Percentiles rank a stretch among this genome's conserved stretches.
Conservation (phyloP, 768 basidiomycete genomes). For the Calocybe cyanea region DNA sequence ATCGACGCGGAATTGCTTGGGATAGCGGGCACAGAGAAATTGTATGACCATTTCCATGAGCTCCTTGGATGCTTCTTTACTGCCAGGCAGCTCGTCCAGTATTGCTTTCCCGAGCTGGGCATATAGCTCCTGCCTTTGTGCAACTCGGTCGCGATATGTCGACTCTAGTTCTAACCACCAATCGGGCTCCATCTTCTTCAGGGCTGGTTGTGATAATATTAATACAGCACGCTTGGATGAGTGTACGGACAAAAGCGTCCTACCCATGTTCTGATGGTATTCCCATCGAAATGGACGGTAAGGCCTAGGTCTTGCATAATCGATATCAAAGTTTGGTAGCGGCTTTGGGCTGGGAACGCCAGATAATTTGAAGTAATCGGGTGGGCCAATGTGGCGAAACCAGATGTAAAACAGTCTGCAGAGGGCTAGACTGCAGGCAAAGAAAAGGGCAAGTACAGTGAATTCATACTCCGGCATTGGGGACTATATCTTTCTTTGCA, state of each 20-base stretch:
- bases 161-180: conserved; percentile 58
- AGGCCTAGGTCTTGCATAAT: conserved; percentile 40
- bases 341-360: conserved; percentile 42
- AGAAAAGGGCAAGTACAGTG: background rate
- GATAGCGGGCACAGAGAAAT: conserved; percentile 54
- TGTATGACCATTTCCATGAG: conserved; percentile 55
- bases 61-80: conserved; percentile 45
- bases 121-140: conserved; percentile 38
- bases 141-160: conserved; percentile 41
- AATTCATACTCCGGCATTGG: too few species aligned
- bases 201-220: conserved; percentile 24
- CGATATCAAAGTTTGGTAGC: conserved; percentile 38
- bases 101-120: conserved; percentile 34
- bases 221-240: background rate
- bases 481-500: too few species aligned
- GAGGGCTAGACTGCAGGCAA: background rate
- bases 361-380: conserved; percentile 39
- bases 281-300: conserved; percentile 56
- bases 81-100: conserved; percentile 44
- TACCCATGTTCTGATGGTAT: conserved; percentile 57
- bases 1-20: conserved; percentile 43
- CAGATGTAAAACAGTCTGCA: background rate
- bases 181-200: conserved; percentile 47
- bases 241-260: conserved; percentile 9
- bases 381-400: background rate